These are phyloP conservation scores for Porcisia deanei DNA, from an alignment of 208 protist species.

Conservation along the genomic window DNA sequence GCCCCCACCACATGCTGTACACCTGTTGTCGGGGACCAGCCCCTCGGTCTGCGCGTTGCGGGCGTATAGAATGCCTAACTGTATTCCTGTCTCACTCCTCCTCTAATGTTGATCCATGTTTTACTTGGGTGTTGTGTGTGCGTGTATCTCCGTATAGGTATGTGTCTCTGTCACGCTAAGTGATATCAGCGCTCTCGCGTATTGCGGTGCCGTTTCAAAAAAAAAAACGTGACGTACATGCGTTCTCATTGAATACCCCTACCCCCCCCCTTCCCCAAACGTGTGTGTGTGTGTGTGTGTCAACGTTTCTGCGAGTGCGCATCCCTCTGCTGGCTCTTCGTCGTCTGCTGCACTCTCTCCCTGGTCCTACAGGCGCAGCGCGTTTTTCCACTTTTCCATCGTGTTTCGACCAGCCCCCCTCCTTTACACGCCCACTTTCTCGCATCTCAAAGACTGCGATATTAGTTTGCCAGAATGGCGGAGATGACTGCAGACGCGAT, in stretches of 20 bases:
- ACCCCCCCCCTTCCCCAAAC: no score
- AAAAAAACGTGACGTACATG: not conserved
- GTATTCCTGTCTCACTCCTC: not conserved
- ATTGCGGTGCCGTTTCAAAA: not conserved
- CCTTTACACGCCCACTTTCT: not conserved
- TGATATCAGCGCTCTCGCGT: not conserved
- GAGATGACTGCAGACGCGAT: slow-evolving; percentile 84
- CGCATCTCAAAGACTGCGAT: no score
- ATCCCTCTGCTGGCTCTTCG: no score
- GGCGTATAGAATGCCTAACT: no score
- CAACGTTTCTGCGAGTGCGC: no score
- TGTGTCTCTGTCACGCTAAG: not conserved
- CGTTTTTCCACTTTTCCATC: no score
- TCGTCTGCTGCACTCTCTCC: no score
- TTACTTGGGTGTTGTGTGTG: not conserved
- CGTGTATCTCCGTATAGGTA: not conserved
- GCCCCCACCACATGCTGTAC: not conserved
- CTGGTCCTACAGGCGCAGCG: no score
- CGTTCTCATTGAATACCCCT: no score
- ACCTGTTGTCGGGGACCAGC: not conserved
- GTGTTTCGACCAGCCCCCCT: not conserved
- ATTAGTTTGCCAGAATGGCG: slow-evolving; percentile 36
- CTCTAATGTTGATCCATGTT: not conserved
- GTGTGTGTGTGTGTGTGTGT: no score
- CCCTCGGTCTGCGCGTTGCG: not conserved